Base-by-base conservation (phyloP, 2,329 filamentous ascomycete genomes). In the Leptographium radiaticola region DNA sequence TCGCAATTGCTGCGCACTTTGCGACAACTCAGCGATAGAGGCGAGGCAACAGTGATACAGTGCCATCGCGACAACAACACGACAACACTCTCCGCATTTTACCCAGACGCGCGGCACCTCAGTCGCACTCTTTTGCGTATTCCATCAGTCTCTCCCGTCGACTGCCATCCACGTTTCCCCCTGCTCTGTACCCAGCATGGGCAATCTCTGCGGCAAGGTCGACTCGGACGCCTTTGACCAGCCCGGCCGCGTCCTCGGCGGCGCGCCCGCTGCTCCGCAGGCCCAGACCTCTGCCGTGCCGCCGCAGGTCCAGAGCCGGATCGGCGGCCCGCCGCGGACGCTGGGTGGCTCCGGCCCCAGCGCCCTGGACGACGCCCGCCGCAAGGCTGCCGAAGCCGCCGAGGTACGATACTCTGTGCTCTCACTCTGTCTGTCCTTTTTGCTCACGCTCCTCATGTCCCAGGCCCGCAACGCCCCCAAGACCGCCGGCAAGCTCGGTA, bases 131-230 rank as follows among this genome's bases (percentile, higher is more conserved):
- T 25, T 25, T 25, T 25, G 25, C 5, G 2, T 25, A 25, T 25
- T 25, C 5, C 3, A 3, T 25, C 25, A 25, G 25, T 25, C 25
- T 25, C 18, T 10, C 16, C 15, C 10, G 8, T 30, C 25, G 16
- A 6, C 11, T 7, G n/a, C 15, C 46, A 31, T 31, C 31, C 13
- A 11, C 4, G 9, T 33, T n/a, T 3, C 15, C 8, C 9, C 6
- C 40, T 13, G 33, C 31, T 36, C 45, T 42, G 18, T 3, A 33
- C 34, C 39, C 42, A 30, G 30, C 42, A 95, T 96, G 90, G 90
- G 90, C 56, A 91, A 89, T 67, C 77, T 89, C 70, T 95, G 87
- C 73, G 87, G 88, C 66, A 89, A 88, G 67, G 76, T 75, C 55
- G 71, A 80, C 36, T 51, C 49, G 10, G 81, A 86, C 61, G 74